Evolutionary conservation across 441 rosid species (phyloP), one percentile per base, ranked within the genome.

Genomic region (Codiaeum variegatum): DNA sequence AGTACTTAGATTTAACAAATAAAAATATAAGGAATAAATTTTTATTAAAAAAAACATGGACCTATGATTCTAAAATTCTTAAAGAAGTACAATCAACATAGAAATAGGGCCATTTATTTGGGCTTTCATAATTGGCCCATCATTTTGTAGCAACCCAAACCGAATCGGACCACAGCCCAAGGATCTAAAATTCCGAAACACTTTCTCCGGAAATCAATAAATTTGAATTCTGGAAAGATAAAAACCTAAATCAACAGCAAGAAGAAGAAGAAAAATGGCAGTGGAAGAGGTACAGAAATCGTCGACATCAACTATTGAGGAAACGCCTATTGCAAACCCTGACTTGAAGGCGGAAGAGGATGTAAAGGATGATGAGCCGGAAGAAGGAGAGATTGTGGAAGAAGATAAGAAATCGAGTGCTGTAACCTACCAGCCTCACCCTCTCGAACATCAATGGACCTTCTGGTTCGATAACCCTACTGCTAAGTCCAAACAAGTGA

Each of bases 401-500:
- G 67, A 55, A 11, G 72, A 71, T 60, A 75, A 69, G 79, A 80
- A 73, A 77, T 77, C 75, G 11, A 58, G 66, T 70, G 75, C 66
- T 15, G 66, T 42, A 21, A 72, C 71, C 8, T 73, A 80, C 63
- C 72, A 86, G 75, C 78, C 88, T 10, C 92, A 93, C 76, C 93
- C 84, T 0, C 91, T 93, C 44, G 92, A 89, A 75, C 88, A 87
- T 59, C 80, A 87, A 0, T 93, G 97, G 98, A 91, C 97, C 23
- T 91, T 90, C 77, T 93, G 99, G 97, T 93, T 91, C 68, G 96
- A 93, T 70, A 89, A 84, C 47, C 91, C 90, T 2, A 55, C 76
- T 18, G 87, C 83, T 23, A 95, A 88, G 83, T 59, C 76, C 6
- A 91, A 83, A 66, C 92, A 85, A 62, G 59, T 83, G 44, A 24